These are phyloP conservation scores for Solanum clarkiae DNA, from an alignment of 257 asterid species.

Conservation along the genomic window DNA sequence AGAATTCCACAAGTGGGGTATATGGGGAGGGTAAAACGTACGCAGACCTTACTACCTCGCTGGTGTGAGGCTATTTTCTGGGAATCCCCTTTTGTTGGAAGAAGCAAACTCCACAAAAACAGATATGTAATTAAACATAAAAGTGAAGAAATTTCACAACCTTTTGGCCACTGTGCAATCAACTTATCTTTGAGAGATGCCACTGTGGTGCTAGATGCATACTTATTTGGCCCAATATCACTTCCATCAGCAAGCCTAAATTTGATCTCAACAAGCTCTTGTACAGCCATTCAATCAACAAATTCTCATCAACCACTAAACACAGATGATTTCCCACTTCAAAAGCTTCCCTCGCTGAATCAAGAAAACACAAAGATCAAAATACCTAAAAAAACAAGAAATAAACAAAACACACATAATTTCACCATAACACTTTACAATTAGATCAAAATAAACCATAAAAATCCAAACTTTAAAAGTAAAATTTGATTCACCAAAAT, in stretches of 20 bases:
- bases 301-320: conserved; percentile 16
- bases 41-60: no score
- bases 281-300: conserved; percentile 46
- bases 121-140: background rate
- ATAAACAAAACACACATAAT: background rate
- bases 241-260: conserved; percentile 94
- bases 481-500: background rate
- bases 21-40: no score
- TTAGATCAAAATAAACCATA: background rate
- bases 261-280: conserved; percentile 75
- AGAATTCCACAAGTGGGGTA: no score
- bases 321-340: conserved; percentile 2
- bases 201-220: conserved; percentile 52
- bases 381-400: background rate
- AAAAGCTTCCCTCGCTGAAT: background rate
- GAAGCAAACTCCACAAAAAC: background rate
- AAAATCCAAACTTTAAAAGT: background rate
- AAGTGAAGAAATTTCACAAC: conserved; percentile 16
- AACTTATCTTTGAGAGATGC: conserved; percentile 80
- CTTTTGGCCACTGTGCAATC: conserved; percentile 85
- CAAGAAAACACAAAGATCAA: background rate
- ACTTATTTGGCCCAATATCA: conserved; percentile 88
- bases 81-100: background rate
- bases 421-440: background rate
- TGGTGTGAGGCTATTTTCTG: no score